A percentile compares a stretch with the other conserved stretches of the same genome.
Evolutionary conservation across 1,284 basidiomycete genomes (phyloP).

Genomic region (Uromyces viciae-fabae): DNA sequence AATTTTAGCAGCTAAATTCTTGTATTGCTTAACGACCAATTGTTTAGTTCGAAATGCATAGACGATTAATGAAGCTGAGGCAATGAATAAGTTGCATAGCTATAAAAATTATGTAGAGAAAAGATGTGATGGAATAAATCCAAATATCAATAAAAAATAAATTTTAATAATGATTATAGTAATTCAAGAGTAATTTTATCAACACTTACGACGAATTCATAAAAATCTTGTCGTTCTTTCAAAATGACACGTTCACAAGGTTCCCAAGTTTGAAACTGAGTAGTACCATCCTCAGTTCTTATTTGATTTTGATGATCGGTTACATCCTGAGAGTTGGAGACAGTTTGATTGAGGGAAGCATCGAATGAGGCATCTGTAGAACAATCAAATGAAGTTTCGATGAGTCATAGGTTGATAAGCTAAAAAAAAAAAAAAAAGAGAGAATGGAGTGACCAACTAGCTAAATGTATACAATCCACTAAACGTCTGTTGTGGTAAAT

Average conservation of each 20-base stretch:
- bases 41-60: constrained; percentile 23
- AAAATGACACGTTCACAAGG: constrained; percentile 25
- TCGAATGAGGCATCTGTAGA: too few relatives aligned
- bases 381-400: too few relatives aligned
- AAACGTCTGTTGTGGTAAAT: constrained; percentile 3
- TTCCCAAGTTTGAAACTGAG: constrained; percentile 37
- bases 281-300: background rate
- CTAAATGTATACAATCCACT: constrained; percentile 10
- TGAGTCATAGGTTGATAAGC: too few relatives aligned
- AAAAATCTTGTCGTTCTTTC: constrained; percentile 22
- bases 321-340: too few relatives aligned
- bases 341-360: too few relatives aligned
- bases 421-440: too few relatives aligned
- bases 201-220: constrained; percentile 31
- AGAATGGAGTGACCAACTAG: constrained; percentile 16
- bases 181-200: background rate
- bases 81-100: constrained; percentile 23
- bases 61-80: constrained; percentile 9
- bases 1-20: constrained; percentile 6
- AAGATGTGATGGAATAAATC: background rate
- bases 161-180: background rate
- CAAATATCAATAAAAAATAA: too few relatives aligned
- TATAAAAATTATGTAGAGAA: background rate
- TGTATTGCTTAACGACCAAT: constrained; percentile 20
- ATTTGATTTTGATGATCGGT: background rate